Percentiles rank a stretch among this genome's conserved stretches.
These are phyloP conservation scores for Teratosphaeria destructans DNA, from an alignment of 2,329 filamentous ascomycete genomes.

Conservation along the genomic window DNA sequence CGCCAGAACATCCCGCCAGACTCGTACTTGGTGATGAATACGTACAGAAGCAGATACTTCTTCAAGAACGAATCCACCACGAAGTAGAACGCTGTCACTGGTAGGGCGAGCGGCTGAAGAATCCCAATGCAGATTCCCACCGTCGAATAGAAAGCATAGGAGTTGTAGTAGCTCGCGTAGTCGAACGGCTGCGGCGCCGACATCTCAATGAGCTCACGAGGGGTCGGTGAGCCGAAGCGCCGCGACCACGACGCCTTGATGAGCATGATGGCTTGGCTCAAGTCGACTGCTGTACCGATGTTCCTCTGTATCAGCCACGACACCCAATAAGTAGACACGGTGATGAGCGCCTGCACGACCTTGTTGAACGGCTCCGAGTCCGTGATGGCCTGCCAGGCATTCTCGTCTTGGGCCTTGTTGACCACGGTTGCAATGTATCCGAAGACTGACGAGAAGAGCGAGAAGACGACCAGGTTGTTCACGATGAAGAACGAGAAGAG, in stretches of 20 bases:
- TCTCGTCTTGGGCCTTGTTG: slow-evolving; percentile 42
- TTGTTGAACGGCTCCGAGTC: slow-evolving; percentile 52
- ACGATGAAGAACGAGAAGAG: slow-evolving; percentile 94
- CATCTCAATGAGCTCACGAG: slow-evolving; percentile 80
- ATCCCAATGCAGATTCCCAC: slow-evolving; percentile 76
- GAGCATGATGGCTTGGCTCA: slow-evolving; percentile 79
- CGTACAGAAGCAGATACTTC: slow-evolving; percentile 85
- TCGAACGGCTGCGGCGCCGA: slow-evolving; percentile 89
- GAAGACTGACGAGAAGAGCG: slow-evolving; percentile 77
- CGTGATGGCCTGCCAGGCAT: slow-evolving; percentile 57
- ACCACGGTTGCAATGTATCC: slow-evolving; percentile 59
- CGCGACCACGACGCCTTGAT: slow-evolving; percentile 76
- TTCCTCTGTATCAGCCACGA: slow-evolving; percentile 89
- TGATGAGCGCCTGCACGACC: slow-evolving; percentile 65
- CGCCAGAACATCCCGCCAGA: slow-evolving; percentile 91
- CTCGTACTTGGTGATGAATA: slow-evolving; percentile 94
- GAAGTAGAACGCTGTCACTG: slow-evolving; percentile 84
- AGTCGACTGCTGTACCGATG: slow-evolving; percentile 81
- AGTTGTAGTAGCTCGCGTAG: slow-evolving; percentile 96
- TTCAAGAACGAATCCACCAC: slow-evolving; percentile 77
- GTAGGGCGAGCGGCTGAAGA: slow-evolving; percentile 77
- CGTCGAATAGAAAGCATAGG: slow-evolving; percentile 89
- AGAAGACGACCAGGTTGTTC: slow-evolving; percentile 94
- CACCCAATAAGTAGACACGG: slow-evolving; percentile 84
- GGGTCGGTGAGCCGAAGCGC: slow-evolving; percentile 78